Base-by-base conservation (phyloP, 306 rosid species). In the Cicer yamashitae region DNA sequence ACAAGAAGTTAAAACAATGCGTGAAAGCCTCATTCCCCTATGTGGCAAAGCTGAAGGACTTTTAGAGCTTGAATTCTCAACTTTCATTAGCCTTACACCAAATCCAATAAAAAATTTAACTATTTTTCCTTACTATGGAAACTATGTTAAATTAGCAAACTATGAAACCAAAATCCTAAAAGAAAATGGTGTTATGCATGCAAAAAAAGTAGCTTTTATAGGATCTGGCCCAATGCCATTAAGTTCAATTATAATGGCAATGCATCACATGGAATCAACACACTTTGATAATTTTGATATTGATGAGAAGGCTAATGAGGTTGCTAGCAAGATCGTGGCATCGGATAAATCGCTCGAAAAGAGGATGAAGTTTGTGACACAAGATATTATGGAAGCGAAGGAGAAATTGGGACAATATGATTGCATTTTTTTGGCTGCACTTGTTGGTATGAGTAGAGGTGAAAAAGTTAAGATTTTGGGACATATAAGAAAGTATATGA, bases 171-270 rank as follows among this genome's bases (percentile, higher is more conserved):
- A 66, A 46, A 83, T 92, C 52, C 82, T 92, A 5, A 70, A 58
- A 10, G 83, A 80, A 12, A 87, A 87, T 25, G 92, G 87, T 1
- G 58, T 87, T 13, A 60, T 44, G 13, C 48, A 63, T 25, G 78
- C 91, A 8, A 86, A 87, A 53, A 92, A 77, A 47, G 87, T 90
- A 1, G 91, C 97, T 0, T 92, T 90, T 53, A 75, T 92, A 1
- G 96, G 97, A 18, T 92, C 97, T 0, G 97, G 97, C n/a, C 94
- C 97, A 58, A 75, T 90, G 89, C 94, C 96, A 45, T 84, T 92
- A 51, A 83, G 90, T 22, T 92, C 96, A 59, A 71, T 92, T 12
- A 57, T 92, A 40, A 70, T 92, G 89, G 97, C 96, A 1, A 81
- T 70, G 1, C 85, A 80, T 22, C 94, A 90, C 91, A 72, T 88